Evolutionary conservation across 345 rosid genomes (phyloP), one percentile per base, ranked within the genome.

Genomic region (Erodium maritimum): DNA sequence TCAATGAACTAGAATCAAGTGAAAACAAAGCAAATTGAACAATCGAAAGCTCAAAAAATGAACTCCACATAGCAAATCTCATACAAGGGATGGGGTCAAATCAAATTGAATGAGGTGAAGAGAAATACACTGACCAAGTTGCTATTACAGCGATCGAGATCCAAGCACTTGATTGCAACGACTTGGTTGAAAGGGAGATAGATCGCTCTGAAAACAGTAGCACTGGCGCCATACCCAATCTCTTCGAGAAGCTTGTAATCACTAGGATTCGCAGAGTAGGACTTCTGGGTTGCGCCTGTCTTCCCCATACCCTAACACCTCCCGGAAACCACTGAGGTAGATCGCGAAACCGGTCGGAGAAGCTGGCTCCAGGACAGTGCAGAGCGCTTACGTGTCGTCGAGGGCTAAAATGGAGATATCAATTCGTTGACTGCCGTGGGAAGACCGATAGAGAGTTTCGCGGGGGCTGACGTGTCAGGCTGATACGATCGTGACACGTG

Each of bases 111-210:
- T n/a, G n/a, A n/a, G n/a, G n/a, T n/a, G n/a, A n/a, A n/a, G n/a
- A n/a, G n/a, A n/a, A n/a, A n/a, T n/a, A n/a, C n/a, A 73, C 88
- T 19, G 46, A 94, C 99, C 87, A 94, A 88, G 70, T 90, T 87
- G 73, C 87, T 84, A 52, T 82, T 85, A 76, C 97, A 94, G 17
- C 99, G 97, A 82, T 90, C 97, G 78, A 94, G 99, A 87, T 94
- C 99, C 84, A 94, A 80, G 67, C 95, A 84, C 69, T 94, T 94
- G 61, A 94, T 79, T 12, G 99, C 99, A 56, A 94, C 81, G 61
- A 90, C 75, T 53, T 87, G 84, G 33, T 94, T 90, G 62, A 65
- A 59, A 5, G 96, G 97, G 37, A 90, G 75, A 75, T 78, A 90
- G 88, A 90, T 87, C 87, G 99, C 97, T 61, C 89, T 69, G 67